Base-by-base conservation (phyloP, 306 rosid species). In the Casuarina glauca region DNA sequence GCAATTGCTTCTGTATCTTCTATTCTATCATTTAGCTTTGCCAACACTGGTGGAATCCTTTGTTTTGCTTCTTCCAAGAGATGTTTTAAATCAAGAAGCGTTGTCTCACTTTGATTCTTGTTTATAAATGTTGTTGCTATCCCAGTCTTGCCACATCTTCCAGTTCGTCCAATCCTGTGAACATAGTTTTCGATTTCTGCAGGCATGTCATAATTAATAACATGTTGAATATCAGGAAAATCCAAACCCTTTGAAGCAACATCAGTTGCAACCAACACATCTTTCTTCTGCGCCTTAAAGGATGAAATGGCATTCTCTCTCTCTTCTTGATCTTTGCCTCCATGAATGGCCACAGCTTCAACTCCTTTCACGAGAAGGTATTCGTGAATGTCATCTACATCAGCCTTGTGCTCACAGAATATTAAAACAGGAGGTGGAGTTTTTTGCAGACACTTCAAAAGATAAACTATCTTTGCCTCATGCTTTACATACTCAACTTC, bases 61-160 rank as follows among this genome's bases (percentile, higher is more conserved):
- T 95, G 98, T 76, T 95, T 95, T 4, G 98, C 98, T 86, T 95
- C 98, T 83, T 95, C 93, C 91, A 95, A 79, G 49, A 95, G 95
- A 63, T 95, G 97, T 79, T 95, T 95, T 89, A 95, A 76, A 80
- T 95, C 98, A 74, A 95, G 98, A 17, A 95, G 87, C 9, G 98
- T 95, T 6, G 98, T 92, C 89, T 92, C 97, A 49, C 87, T 91
- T 79, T 95, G 98, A 71, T 92, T 95, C 88, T 92, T 95, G 90
- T 95, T 95, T 58, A 95, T 91, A 68, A 95, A 95, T 15, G 97
- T 92, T 26, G 97, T 95, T 1, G 97, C 96, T 72, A 95, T 95
- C 61, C 98, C 98, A 3, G 97, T 92, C 86, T 89, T 92, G 72
- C 97, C 97, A 77, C 98, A 92, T 73, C 97, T 86, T 76, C 98